A percentile compares a stretch with the other conserved stretches of the same genome.
These are phyloP conservation scores for Mucor ambiguus DNA, from an alignment of 371 early-diverging fungal genomes.

Conservation along the genomic window DNA sequence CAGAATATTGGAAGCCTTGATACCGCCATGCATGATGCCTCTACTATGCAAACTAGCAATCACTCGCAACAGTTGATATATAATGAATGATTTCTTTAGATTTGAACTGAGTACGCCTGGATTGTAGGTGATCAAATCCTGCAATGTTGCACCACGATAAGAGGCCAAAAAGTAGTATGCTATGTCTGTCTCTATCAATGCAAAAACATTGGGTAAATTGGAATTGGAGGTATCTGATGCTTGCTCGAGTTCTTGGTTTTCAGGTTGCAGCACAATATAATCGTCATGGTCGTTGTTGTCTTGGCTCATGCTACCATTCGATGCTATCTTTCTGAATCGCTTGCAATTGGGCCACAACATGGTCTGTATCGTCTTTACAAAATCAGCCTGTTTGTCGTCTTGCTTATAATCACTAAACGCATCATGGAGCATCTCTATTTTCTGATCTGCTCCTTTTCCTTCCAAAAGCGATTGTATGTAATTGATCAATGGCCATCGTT, in stretches of 20 bases:
- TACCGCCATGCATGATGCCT: constrained; percentile 62
- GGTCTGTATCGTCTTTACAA: constrained; percentile 36
- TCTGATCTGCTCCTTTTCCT: constrained; percentile 34
- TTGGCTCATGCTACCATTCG: neutral
- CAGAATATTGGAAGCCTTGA: constrained; percentile 63
- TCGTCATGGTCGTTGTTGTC: constrained; percentile 16
- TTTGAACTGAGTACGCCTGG: constrained; percentile 65
- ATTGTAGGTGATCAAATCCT: constrained; percentile 65
- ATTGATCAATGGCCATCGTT: constrained; percentile 31
- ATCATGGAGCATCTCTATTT: constrained; percentile 27
- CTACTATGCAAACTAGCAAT: constrained; percentile 56
- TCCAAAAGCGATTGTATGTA: constrained; percentile 29
- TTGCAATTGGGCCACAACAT: constrained; percentile 50
- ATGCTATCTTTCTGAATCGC: constrained; percentile 26
- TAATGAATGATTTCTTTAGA: constrained; percentile 62
- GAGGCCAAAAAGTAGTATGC: constrained; percentile 62
- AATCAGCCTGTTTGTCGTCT: constrained; percentile 7
- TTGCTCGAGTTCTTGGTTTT: neutral
- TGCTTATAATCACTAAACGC: constrained; percentile 20
- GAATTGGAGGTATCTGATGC: constrained; percentile 36
- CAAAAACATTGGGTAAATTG: constrained; percentile 61
- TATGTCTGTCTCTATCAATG: constrained; percentile 57
- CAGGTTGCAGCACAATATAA: constrained; percentile 23
- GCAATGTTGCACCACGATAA: constrained; percentile 61
- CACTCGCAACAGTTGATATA: constrained; percentile 59